These are phyloP conservation scores for Ganoderma leucocontextum DNA, from an alignment of 1,284 basidiomycete species.

Conservation along the genomic window DNA sequence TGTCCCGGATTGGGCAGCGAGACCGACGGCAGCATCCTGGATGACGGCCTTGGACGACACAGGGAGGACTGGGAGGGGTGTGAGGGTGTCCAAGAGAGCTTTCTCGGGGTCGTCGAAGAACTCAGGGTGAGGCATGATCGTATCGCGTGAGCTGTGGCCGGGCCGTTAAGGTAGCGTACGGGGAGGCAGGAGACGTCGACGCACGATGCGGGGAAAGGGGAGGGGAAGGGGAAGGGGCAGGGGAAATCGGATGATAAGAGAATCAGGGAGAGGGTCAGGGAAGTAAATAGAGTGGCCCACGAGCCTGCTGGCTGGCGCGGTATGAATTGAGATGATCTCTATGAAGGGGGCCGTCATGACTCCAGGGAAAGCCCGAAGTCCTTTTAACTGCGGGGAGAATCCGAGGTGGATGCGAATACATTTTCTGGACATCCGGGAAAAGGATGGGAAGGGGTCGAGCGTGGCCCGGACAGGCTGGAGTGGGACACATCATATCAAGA, in stretches of 20 bases:
- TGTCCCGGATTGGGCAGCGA: slow-evolving; percentile 28
- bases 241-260: slow-evolving; percentile 6
- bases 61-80: slow-evolving; percentile 31
- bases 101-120: slow-evolving; percentile 42
- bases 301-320: slow-evolving; percentile 7
- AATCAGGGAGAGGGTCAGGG: slow-evolving; percentile 7
- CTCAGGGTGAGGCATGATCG: slow-evolving; percentile 33
- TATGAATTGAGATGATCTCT: slow-evolving; percentile 34
- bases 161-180: neutral
- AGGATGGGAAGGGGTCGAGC: slow-evolving; percentile 35
- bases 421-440: slow-evolving; percentile 38
- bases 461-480: slow-evolving; percentile 33
- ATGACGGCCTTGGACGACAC: slow-evolving; percentile 32
- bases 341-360: slow-evolving; percentile 35
- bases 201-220: slow-evolving; percentile 33
- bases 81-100: slow-evolving; percentile 36
- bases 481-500: slow-evolving; percentile 32
- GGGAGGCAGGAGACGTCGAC: slow-evolving; percentile 18
- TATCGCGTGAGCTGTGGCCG: slow-evolving; percentile 22
- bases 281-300: slow-evolving; percentile 25
- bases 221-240: slow-evolving; percentile 24
- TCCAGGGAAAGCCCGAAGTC: slow-evolving; percentile 44
- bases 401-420: slow-evolving; percentile 42
- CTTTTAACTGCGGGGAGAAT: slow-evolving; percentile 42
- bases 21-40: slow-evolving; percentile 28